Evolutionary conservation across 148 eudicot species (phyloP).

Genomic region (Agrostemma githago): DNA sequence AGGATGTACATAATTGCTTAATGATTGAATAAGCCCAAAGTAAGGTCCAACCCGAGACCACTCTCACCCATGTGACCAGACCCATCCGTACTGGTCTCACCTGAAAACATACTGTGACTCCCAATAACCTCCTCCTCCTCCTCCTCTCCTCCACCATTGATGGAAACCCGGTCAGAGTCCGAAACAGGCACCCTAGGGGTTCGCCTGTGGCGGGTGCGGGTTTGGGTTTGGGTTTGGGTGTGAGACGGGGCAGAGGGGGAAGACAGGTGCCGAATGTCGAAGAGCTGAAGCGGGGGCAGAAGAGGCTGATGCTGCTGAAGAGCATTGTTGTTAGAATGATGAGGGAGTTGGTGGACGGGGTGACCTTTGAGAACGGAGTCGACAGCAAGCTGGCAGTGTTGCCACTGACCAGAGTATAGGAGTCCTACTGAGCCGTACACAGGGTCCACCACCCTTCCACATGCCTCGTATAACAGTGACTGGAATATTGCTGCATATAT

Average conservation of each 20-base stretch:
- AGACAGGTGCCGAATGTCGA: constrained; percentile 47
- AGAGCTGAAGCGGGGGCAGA: constrained; percentile 31
- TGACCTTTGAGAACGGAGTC: constrained; percentile 55
- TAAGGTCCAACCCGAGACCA: constrained; percentile 25
- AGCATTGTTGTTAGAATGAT: neutral
- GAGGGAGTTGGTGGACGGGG: constrained; percentile 34
- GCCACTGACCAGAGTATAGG: constrained; percentile 55
- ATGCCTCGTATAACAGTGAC: constrained; percentile 69
- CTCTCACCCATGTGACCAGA: constrained; percentile 18
- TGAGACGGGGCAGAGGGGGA: constrained; percentile 7
- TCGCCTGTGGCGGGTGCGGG: constrained; percentile 20
- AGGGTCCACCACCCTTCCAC: constrained; percentile 74
- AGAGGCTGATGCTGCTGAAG: constrained; percentile 17
- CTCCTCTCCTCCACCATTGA: neutral
- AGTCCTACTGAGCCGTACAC: constrained; percentile 65
- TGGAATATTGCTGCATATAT: constrained; percentile 43
- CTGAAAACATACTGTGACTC: constrained; percentile 33
- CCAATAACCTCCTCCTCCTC: constrained; percentile 12
- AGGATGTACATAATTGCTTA: neutral
- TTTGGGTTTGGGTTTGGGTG: constrained; percentile 15
- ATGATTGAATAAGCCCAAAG: constrained; percentile 23
- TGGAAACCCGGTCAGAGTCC: constrained; percentile 12
- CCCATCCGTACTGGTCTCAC: constrained; percentile 38
- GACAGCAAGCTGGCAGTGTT: constrained; percentile 57
- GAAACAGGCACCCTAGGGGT: neutral